phyloP scores from a whole-genome alignment of 129 eudicot species.

The Lactuca sativa region DNA sequence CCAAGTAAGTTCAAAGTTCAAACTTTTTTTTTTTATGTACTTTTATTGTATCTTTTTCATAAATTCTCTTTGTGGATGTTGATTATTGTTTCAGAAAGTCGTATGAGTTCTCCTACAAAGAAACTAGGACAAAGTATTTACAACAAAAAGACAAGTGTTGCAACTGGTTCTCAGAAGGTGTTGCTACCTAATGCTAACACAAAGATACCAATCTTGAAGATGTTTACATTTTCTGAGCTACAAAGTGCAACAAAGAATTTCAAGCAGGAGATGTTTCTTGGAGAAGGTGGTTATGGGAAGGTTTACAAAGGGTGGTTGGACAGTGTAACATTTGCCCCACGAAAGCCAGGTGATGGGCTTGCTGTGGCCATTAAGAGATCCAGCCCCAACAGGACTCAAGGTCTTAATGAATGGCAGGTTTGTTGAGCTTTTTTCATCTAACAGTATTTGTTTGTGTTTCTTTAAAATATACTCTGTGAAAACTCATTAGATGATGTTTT shows the following conservation, averaged over 20 bases:
- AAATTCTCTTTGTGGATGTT: neutral
- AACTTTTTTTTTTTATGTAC: too few species aligned
- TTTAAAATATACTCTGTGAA: too few species aligned
- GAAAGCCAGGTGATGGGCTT: slow-evolving; percentile 44
- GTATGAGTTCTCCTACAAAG: slow-evolving; percentile 12
- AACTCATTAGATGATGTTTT: too few species aligned
- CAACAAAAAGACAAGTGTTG: slow-evolving; percentile 18
- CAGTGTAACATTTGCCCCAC: slow-evolving; percentile 48
- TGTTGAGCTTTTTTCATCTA: neutral
- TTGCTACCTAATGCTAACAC: neutral
- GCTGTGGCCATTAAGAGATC: slow-evolving; percentile 68
- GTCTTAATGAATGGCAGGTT: slow-evolving; percentile 82
- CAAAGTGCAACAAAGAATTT: slow-evolving; percentile 63
- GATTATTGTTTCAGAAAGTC: slow-evolving; percentile 11
- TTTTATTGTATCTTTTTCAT: neutral
- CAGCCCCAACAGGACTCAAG: slow-evolving; percentile 58
- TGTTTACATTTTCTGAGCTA: slow-evolving; percentile 45
- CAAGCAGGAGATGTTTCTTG: slow-evolving; percentile 45
- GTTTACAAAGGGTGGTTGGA: slow-evolving; percentile 67
- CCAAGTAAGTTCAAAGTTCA: slow-evolving; percentile 19
- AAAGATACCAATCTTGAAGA: slow-evolving; percentile 34
- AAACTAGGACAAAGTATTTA: slow-evolving; percentile 21
- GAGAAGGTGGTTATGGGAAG: slow-evolving; percentile 72
- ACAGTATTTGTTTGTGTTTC: too few species aligned
- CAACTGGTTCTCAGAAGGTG: neutral